A percentile compares a stretch with the other conserved stretches of the same genome.
Evolutionary conservation across 257 asterid species (phyloP).

Genomic region (Nicotiana undulata): DNA sequence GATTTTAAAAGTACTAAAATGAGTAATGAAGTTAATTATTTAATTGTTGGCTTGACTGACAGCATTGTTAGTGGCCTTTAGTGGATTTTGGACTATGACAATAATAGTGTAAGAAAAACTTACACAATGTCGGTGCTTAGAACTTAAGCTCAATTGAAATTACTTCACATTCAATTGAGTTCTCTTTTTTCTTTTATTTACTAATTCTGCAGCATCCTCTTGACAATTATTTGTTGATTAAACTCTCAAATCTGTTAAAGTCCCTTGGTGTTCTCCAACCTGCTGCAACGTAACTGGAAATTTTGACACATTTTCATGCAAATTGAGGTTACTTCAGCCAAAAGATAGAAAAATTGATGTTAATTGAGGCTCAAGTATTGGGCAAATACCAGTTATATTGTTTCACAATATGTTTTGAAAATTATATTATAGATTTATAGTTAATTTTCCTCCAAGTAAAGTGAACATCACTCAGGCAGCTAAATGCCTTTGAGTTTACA

Average conservation of each 20-base stretch:
- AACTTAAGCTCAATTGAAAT: no score
- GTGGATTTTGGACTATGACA: no score
- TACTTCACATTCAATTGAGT: no score
- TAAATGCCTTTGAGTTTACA: constrained; percentile 15
- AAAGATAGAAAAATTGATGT: not conserved
- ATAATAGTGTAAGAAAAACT: no score
- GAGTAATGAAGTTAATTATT: no score
- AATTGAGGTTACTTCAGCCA: not conserved
- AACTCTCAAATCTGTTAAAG: not conserved
- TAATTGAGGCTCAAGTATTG: not conserved
- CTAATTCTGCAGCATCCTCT: not conserved
- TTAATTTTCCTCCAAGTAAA: not conserved
- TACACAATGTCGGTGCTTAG: no score
- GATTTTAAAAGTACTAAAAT: no score
- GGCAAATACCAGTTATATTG: not conserved
- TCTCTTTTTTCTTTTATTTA: not conserved
- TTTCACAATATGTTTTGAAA: not conserved
- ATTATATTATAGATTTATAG: not conserved
- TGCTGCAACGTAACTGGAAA: not conserved
- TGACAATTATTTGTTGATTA: not conserved
- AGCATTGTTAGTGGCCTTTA: no score
- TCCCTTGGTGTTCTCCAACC: not conserved
- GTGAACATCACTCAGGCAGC: not conserved
- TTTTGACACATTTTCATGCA: not conserved
- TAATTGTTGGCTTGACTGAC: no score